Base-by-base conservation (phyloP, 169 alveolate genomes). In the Eimeria praecox region DNA sequence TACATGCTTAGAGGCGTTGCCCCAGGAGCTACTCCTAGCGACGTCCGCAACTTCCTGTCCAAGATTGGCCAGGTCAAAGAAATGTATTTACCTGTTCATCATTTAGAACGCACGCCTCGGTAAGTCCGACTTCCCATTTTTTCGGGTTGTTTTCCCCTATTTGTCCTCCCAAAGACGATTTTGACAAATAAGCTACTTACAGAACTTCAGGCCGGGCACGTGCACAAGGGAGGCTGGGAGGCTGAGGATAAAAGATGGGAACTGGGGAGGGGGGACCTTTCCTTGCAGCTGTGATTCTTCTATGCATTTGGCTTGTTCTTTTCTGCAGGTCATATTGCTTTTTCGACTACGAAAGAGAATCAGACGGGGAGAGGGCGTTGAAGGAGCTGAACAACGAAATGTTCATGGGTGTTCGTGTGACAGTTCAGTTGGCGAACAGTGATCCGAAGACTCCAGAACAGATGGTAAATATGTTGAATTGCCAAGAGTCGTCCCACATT, bases 31-130 rank as follows among this genome's bases (percentile, higher is more conserved):
- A 87, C 94, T 12, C 94, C 94, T 83, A 38, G 35, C 62, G 94
- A 87, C 64, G 94, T 87, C 20, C 80, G 83, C n/a, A 87, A 87
- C 52, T 87, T 87, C 64, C 18, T 87, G 38, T 87, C 82, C 22
- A 87, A 64, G 62, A 75, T 87, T 54, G 94, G 94, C 66, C 83
- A n/a, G n/a, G 94, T 87, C 35, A 87, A 87, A 69, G 94, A 87
- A n/a, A 87, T 87, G 94, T 87, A 87, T 59, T 54, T 87, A n/a
- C 94, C 94, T 49, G 94, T 87, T 27, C 94, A 87, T 59, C 94
- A 87, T 35, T 38, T 87, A 30, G 64, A 59, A 54, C 78, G 94
- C 66, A 87, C 94, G 20, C 94, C 94, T 2, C 71, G 94, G 94
- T 75, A 87, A 42, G 69, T 30, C 54, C 9, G 22, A 22, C 54